These are phyloP conservation scores for Eremothecium coryli DNA, from an alignment of 1,139 yeast species.

Conservation along the genomic window DNA sequence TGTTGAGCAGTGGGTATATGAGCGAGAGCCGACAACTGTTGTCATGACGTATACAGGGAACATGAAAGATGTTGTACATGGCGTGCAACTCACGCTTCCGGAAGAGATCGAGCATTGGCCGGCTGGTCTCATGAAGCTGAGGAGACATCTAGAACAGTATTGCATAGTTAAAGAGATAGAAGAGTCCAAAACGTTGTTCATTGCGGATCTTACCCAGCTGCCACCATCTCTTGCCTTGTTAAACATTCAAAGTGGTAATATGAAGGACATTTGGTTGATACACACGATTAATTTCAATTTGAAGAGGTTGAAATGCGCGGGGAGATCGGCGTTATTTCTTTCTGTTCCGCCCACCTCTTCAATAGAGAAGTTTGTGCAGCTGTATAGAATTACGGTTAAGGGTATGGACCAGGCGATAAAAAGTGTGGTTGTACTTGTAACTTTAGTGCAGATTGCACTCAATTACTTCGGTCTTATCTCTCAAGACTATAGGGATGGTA, in stretches of 20 bases:
- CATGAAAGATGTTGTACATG: conserved; percentile 49
- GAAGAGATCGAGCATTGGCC: conserved; percentile 52
- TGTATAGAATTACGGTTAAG: conserved; percentile 45
- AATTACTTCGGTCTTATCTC: conserved; percentile 69
- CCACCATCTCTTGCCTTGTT: conserved; percentile 68
- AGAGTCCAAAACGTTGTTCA: conserved; percentile 49
- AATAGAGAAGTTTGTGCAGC: conserved; percentile 72
- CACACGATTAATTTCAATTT: conserved; percentile 71
- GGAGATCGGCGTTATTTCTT: conserved; percentile 67
- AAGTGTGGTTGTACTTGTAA: conserved; percentile 68
- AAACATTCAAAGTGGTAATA: conserved; percentile 58
- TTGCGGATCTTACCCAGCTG: conserved; percentile 70
- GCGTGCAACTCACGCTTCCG: conserved; percentile 52
- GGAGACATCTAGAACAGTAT: conserved; percentile 54
- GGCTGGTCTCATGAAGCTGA: conserved; percentile 44
- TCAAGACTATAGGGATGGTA: conserved; percentile 70
- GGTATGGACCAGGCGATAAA: conserved; percentile 29
- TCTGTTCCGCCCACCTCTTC: conserved; percentile 66
- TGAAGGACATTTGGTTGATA: conserved; percentile 40
- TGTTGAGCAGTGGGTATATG: conserved; percentile 90
- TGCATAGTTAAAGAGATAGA: conserved; percentile 46
- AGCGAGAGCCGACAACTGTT: conserved; percentile 55
- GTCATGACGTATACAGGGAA: conserved; percentile 85
- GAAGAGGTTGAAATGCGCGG: conserved; percentile 71
- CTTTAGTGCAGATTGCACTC: conserved; percentile 63